Evolutionary conservation across 495 filamentous ascomycete genomes (phyloP).

Genomic region (Tuber indicum): DNA sequence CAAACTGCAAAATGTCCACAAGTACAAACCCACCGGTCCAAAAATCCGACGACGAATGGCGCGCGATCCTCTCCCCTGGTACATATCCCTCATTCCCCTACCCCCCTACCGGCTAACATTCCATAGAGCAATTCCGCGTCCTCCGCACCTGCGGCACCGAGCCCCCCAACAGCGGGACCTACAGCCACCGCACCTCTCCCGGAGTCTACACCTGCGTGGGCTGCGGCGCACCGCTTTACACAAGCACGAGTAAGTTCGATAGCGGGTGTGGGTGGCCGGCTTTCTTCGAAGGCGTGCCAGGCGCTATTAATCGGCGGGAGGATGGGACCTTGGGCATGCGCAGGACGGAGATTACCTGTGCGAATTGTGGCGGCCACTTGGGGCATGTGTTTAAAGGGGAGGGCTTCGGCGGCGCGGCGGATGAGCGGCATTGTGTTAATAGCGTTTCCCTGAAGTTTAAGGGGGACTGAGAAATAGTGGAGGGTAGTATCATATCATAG

Average conservation of each 20-base stretch:
- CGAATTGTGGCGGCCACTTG: conserved; percentile 88
- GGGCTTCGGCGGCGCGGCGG: conserved; percentile 79
- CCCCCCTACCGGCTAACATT: conserved; percentile 12
- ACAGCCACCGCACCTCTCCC: conserved; percentile 70
- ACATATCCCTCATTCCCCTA: conserved; percentile 24
- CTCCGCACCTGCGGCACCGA: conserved; percentile 90
- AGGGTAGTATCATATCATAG: no score
- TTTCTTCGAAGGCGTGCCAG: conserved; percentile 88
- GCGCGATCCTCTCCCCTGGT: conserved; percentile 72
- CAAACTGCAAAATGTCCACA: conserved; percentile 37
- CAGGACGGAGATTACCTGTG: conserved; percentile 87
- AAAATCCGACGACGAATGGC: conserved; percentile 79
- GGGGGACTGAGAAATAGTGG: conserved; percentile 46
- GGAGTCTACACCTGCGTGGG: conserved; percentile 82
- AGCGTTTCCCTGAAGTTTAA: conserved; percentile 81
- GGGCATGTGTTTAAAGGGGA: conserved; percentile 98
- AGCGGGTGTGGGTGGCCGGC: conserved; percentile 97
- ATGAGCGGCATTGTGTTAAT: conserved; percentile 97
- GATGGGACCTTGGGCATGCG: conserved; percentile 75
- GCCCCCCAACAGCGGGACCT: conserved; percentile 66
- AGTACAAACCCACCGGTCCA: conserved; percentile 71
- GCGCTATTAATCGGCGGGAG: conserved; percentile 72
- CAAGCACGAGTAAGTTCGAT: conserved; percentile 84
- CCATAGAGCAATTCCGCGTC: conserved; percentile 83
- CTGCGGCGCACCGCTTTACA: conserved; percentile 83